Conservation (phyloP, 2,329 filamentous ascomycete genomes). For the Fusarium sp. region DNA sequence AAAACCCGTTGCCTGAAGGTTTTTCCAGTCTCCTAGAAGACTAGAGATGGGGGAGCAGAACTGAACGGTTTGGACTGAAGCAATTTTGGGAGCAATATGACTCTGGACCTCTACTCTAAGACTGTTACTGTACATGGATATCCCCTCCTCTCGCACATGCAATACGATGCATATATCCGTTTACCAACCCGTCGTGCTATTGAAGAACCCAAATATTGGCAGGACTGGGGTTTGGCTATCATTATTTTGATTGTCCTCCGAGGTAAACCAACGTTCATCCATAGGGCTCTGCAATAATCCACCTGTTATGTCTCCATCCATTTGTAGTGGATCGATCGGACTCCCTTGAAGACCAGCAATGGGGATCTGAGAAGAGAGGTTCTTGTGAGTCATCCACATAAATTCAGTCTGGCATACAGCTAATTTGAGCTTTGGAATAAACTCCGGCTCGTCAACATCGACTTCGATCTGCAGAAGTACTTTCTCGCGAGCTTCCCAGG, state of each 20-base stretch:
- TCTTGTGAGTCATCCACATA: background rate
- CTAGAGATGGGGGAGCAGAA: no score
- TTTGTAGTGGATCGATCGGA: background rate
- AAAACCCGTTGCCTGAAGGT: slow-evolving; percentile 43
- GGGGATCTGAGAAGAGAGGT: background rate
- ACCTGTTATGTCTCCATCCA: background rate
- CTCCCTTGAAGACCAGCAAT: no score
- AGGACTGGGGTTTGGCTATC: slow-evolving; percentile 13
- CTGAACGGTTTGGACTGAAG: no score
- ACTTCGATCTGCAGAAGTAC: background rate
- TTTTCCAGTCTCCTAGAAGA: slow-evolving; percentile 23
- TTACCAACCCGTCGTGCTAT: background rate
- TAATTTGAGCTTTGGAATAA: background rate
- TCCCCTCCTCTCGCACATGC: no score
- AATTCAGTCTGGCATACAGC: background rate
- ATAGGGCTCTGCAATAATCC: background rate
- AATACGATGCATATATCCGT: background rate
- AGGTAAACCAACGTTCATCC: background rate
- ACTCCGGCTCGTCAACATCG: background rate
- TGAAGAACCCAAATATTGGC: slow-evolving; percentile 21
- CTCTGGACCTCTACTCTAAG: no score
- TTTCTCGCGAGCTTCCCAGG: slow-evolving; percentile 1
- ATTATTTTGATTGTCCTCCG: background rate
- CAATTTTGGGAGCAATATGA: no score
- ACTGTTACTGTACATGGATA: no score